Conservation (phyloP, 805 yeast genomes). For the Alloascoidea africana region DNA sequence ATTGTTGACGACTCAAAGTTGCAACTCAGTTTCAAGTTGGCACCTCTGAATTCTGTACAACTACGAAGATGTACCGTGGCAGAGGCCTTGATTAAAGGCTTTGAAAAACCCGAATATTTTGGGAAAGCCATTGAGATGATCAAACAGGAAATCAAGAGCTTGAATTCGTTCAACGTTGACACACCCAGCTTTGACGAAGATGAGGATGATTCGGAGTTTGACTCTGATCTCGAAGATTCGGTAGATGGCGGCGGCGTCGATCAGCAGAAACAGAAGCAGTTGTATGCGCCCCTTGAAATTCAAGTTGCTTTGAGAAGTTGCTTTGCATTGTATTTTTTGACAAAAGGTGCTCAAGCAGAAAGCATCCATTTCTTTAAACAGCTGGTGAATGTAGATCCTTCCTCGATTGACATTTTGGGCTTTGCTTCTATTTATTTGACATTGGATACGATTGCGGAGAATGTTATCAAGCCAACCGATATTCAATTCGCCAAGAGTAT, state of each 20-base stretch:
- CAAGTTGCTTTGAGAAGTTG: background rate
- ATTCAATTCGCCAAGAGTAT: background rate
- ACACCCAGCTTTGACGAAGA: background rate
- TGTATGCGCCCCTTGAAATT: background rate
- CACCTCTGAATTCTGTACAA: background rate
- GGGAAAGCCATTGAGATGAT: background rate
- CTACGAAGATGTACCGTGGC: background rate
- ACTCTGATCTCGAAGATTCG: slow-evolving; percentile 1
- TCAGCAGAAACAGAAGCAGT: background rate
- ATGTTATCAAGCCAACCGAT: too few species aligned
- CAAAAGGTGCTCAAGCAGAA: background rate
- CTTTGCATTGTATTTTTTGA: background rate
- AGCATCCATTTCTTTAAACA: background rate
- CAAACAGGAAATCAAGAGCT: background rate
- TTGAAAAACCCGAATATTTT: too few species aligned
- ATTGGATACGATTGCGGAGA: background rate
- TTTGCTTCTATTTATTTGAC: background rate
- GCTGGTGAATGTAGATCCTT: background rate
- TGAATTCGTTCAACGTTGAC: background rate
- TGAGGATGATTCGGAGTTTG: background rate
- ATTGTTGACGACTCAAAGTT: background rate
- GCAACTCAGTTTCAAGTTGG: background rate
- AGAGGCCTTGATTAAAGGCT: background rate
- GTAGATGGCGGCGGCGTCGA: background rate
- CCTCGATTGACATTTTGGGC: background rate